These are phyloP conservation scores for Exophiala viscosa DNA, from an alignment of 2,329 filamentous ascomycete genomes.

Conservation along the genomic window DNA sequence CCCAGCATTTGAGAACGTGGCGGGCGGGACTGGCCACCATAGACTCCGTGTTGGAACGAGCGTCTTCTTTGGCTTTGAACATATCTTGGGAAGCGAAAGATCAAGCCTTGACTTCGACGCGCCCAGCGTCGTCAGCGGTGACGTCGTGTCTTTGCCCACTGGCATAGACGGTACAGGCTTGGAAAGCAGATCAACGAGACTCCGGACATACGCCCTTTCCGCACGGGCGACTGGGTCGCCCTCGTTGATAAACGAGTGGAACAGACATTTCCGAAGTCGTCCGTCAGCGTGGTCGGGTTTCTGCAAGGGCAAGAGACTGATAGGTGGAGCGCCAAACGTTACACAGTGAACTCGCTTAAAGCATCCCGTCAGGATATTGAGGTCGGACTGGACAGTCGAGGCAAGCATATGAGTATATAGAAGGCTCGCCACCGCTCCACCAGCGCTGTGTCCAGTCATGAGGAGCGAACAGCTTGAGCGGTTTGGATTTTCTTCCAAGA, in stretches of 20 bases:
- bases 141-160: constrained; percentile 1
- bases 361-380: constrained; percentile 63
- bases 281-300: constrained; percentile 49
- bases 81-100: constrained; percentile 16
- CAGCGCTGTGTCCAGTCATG: constrained; percentile 82
- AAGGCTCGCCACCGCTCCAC: constrained; percentile 75
- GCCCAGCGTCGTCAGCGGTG: constrained; percentile 12
- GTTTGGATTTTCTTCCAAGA: constrained; percentile 68
- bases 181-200: constrained; percentile 67
- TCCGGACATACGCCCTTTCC: constrained; percentile 71
- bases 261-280: constrained; percentile 62
- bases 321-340: constrained; percentile 78
- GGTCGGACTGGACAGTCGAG: constrained; percentile 58
- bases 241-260: constrained; percentile 78
- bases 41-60: constrained; percentile 26
- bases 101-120: constrained; percentile 24
- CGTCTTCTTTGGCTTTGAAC: constrained; percentile 26
- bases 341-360: constrained; percentile 81
- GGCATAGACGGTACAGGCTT: constrained; percentile 51
- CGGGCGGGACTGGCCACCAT: constrained; percentile 63
- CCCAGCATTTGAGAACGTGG: constrained; percentile 67
- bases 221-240: constrained; percentile 76
- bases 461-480: constrained; percentile 66
- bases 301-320: constrained; percentile 65
- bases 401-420: constrained; percentile 79